Evolutionary conservation across 805 yeast genomes (phyloP).

Genomic region (Cyberlindnera maritima): DNA sequence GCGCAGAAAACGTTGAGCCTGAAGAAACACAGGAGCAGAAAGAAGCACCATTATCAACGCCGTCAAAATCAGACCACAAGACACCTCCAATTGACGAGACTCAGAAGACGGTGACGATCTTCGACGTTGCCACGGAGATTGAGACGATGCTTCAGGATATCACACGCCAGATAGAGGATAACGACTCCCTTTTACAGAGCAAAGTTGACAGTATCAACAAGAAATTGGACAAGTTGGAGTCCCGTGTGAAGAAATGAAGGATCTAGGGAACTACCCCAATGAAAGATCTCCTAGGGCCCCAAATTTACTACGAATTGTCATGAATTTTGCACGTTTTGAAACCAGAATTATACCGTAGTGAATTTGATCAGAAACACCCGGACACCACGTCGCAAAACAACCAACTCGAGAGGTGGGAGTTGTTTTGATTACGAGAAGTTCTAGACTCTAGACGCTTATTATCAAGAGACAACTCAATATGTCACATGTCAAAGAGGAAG

Average conservation of each 20-base stretch:
- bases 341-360: no score
- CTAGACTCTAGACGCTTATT: no score
- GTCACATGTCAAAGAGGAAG: no score
- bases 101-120: slow-evolving; percentile 24
- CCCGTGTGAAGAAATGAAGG: slow-evolving; percentile 7
- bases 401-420: no score
- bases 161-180: slow-evolving; percentile 25
- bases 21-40: not conserved
- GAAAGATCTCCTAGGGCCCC: no score
- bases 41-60: slow-evolving; percentile 16
- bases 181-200: slow-evolving; percentile 18
- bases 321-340: no score
- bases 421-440: no score
- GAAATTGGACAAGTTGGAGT: slow-evolving; percentile 26
- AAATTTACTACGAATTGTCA: no score
- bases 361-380: not conserved
- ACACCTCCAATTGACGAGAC: not conserved
- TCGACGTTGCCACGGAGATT: slow-evolving; percentile 32
- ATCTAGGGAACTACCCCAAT: no score
- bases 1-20: not conserved
- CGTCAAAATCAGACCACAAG: slow-evolving; percentile 8
- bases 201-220: slow-evolving; percentile 25
- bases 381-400: no score
- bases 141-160: slow-evolving; percentile 25
- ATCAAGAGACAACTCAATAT: no score